Evolutionary conservation across 345 rosid genomes (phyloP), one percentile per base, ranked within the genome.

Genomic region (Salix arbutifolia): DNA sequence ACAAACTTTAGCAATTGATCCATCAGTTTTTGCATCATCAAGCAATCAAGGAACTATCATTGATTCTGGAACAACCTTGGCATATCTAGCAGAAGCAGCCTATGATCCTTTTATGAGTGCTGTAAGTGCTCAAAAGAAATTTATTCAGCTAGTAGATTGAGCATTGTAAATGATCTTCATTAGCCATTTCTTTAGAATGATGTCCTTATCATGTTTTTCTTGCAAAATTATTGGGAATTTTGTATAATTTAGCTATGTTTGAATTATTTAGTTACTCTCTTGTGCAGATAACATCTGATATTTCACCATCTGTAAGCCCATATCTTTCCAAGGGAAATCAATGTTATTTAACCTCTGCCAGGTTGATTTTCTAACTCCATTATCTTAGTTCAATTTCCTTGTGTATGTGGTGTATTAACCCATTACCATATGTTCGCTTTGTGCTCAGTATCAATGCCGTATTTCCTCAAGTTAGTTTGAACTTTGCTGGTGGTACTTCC

Each of bases 51-150:
- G 99, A 82, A 94, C 99, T 7, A 96, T 96, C 76, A 76, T 96
- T 44, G 99, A 96, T 80, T 91, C 98, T 16, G 99, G 99, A 62
- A 96, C 99, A 70, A 94, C 99, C 74, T 83, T 96, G 83, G 97
- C 99, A 2, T 96, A 96, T 87, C 94, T 96, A 56, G 87, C 97
- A 35, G 97, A 88, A 78, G 87, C 78, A 76, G 97, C 95, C 23
- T 94, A 91, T 78, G 74, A 81, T 81, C 88, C 93, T 70, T 84
- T 96, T 35, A 78, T 92, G 74, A 83, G 69, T 70, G 94, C 98
- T 58, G 99, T 94, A 89, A 90, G 95, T 90, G 67, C 46, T 10
- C 67, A 73, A 56, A 42, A 28, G 26, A 58, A 67, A 66, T 23
- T 65, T 53, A 68, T 61, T 70, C 13, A 2, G 37, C 33, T 60